These are phyloP conservation scores for Porpolomopsis calyptriformis DNA, from an alignment of 768 basidiomycete species.

Conservation along the genomic window DNA sequence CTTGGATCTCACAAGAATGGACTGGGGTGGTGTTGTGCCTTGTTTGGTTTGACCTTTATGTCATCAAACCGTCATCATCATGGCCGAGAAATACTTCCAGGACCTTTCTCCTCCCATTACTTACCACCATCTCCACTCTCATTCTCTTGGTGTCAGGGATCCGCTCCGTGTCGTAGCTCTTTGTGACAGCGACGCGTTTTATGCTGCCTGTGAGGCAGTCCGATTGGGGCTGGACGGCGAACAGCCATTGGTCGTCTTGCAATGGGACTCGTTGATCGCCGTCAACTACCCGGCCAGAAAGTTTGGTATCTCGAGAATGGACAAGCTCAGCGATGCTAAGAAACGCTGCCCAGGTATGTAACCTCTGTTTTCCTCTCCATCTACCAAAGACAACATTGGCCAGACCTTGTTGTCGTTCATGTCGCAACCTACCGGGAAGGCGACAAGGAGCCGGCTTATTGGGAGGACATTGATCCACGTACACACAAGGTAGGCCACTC, in stretches of 20 bases:
- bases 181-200: slow-evolving; percentile 84
- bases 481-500: slow-evolving; percentile 72
- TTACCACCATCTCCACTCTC: slow-evolving; percentile 65
- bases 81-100: slow-evolving; percentile 36
- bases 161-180: slow-evolving; percentile 80
- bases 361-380: background rate
- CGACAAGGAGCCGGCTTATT: slow-evolving; percentile 78
- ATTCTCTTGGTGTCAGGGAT: slow-evolving; percentile 58
- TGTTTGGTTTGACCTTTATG: too few relatives aligned
- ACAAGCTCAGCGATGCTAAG: slow-evolving; percentile 70
- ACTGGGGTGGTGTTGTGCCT: too few relatives aligned
- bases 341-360: slow-evolving; percentile 57
- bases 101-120: slow-evolving; percentile 63
- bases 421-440: slow-evolving; percentile 92
- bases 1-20: too few relatives aligned
- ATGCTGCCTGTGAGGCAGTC: slow-evolving; percentile 78
- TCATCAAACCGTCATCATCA: too few relatives aligned
- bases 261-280: slow-evolving; percentile 86
- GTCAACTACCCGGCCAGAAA: slow-evolving; percentile 92
- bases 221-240: slow-evolving; percentile 53
- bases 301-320: slow-evolving; percentile 90
- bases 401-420: slow-evolving; percentile 70
- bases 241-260: slow-evolving; percentile 69
- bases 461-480: slow-evolving; percentile 76
- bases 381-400: background rate